These are phyloP conservation scores for Musa itinerans DNA, from an alignment of 176 grass and related monocot genomes.

Conservation along the genomic window DNA sequence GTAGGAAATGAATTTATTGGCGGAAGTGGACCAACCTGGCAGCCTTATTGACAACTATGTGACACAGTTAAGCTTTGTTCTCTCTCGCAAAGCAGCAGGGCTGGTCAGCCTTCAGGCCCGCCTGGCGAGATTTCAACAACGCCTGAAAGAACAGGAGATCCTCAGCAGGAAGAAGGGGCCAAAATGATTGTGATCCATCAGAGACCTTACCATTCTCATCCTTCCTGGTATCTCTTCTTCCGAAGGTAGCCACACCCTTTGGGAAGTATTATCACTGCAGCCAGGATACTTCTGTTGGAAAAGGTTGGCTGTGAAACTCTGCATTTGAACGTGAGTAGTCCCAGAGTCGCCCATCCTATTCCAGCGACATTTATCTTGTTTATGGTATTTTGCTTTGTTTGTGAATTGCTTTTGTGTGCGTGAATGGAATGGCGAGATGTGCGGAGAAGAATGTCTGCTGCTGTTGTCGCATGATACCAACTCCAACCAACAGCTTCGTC, in stretches of 20 bases:
- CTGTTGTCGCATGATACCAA: no score
- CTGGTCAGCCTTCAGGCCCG: constrained; percentile 91
- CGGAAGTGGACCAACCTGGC: constrained; percentile 90
- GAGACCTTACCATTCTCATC: background rate
- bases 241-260: no score
- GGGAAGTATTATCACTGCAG: no score
- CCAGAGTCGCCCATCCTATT: no score
- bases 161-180: constrained; percentile 68
- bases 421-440: background rate
- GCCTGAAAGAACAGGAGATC: constrained; percentile 94
- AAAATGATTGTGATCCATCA: background rate
- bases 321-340: no score
- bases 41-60: constrained; percentile 94
- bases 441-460: background rate
- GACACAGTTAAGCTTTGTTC: constrained; percentile 80
- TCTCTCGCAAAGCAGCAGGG: constrained; percentile 84
- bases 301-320: no score
- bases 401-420: no score
- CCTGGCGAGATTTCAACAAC: constrained; percentile 78
- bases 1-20: constrained; percentile 99
- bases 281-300: no score
- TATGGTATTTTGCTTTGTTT: no score
- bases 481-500: no score
- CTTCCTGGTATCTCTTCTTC: background rate
- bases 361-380: no score